phyloP scores from a whole-genome alignment of 306 rosid genomes.

The Trifolium repens region DNA sequence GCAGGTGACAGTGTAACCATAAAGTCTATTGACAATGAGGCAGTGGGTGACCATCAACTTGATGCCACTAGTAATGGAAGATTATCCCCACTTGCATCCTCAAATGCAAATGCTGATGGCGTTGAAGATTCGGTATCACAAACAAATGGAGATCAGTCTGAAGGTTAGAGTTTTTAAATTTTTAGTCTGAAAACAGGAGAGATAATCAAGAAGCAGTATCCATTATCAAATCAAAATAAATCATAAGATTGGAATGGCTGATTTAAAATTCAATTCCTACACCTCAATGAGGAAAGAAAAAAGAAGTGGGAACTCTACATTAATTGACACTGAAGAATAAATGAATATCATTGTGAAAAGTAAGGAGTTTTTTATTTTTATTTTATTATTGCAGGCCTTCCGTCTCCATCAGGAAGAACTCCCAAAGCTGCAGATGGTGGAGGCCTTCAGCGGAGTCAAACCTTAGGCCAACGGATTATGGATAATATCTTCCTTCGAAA shows the following conservation, averaged over 20 bases:
- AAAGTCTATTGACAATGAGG: constrained; percentile 49
- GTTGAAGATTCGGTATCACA: constrained; percentile 55
- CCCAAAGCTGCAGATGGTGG: constrained; percentile 67
- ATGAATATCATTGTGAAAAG: constrained; percentile 33
- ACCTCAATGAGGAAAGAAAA: constrained; percentile 20
- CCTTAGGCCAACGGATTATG: constrained; percentile 96
- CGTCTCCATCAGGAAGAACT: constrained; percentile 77
- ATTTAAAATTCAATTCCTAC: not conserved
- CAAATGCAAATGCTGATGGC: constrained; percentile 54
- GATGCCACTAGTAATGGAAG: constrained; percentile 55
- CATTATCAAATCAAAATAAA: constrained; percentile 13
- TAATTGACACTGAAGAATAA: constrained; percentile 26
- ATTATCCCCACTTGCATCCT: constrained; percentile 50
- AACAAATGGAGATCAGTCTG: constrained; percentile 64
- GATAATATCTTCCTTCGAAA: constrained; percentile 89
- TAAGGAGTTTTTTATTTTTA: constrained; percentile 27
- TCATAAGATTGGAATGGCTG: constrained; percentile 24
- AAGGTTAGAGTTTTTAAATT: constrained; percentile 62
- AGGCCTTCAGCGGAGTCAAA: constrained; percentile 76
- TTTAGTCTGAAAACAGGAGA: constrained; percentile 1
- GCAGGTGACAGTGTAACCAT: constrained; percentile 49
- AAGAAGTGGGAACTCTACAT: constrained; percentile 30
- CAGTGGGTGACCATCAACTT: constrained; percentile 52
- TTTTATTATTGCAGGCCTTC: constrained; percentile 66
- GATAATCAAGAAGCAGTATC: constrained; percentile 34